Conservation (phyloP, 192 early-diverging fungal species). For the Thoreauomyces humboldtii region DNA sequence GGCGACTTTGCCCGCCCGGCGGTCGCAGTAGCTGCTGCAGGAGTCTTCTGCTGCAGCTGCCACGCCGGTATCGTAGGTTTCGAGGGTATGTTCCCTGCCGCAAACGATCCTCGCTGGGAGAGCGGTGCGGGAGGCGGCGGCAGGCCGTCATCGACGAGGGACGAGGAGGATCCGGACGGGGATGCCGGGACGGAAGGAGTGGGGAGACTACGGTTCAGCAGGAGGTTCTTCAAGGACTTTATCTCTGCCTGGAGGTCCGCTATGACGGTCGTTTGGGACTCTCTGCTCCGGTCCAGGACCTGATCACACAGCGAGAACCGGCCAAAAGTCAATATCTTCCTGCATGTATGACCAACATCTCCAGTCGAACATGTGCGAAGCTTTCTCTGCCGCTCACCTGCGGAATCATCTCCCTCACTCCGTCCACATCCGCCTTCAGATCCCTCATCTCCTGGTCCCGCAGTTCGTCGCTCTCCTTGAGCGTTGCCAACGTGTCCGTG, state of each 20-base stretch:
- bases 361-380: no score
- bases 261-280: slow-evolving; percentile 63
- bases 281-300: slow-evolving; percentile 73
- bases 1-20: background rate
- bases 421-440: slow-evolving; percentile 74
- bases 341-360: no score
- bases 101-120: background rate
- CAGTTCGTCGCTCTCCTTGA: slow-evolving; percentile 59
- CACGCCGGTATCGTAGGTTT: slow-evolving; percentile 48
- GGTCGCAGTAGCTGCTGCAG: background rate
- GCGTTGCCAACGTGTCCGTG: slow-evolving; percentile 15
- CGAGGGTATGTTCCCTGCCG: slow-evolving; percentile 21
- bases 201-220: slow-evolving; percentile 67
- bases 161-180: background rate
- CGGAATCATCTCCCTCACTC: slow-evolving; percentile 70
- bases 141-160: background rate
- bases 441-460: slow-evolving; percentile 66
- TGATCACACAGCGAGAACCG: slow-evolving; percentile 20
- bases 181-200: no score
- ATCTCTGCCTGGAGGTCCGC: slow-evolving; percentile 89
- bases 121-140: background rate
- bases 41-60: slow-evolving; percentile 31
- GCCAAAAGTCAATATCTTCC: background rate
- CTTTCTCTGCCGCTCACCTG: slow-evolving; percentile 50
- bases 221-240: slow-evolving; percentile 87